Base-by-base conservation (phyloP, 768 basidiomycete genomes). In the Collybia sordida region DNA sequence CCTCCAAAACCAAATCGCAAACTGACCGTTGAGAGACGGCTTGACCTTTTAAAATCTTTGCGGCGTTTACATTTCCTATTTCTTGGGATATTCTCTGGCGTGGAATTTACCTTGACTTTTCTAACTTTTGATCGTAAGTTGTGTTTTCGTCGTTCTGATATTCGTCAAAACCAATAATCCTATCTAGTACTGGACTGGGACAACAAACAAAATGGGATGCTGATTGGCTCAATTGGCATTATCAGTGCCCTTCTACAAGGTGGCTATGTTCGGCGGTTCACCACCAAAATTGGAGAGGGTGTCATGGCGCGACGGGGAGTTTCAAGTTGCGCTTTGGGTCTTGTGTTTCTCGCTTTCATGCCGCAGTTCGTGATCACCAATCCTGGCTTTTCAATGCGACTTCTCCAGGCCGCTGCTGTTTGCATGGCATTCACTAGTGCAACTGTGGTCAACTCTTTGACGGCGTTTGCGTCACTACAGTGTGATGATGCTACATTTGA, bases 101-200 rank as follows among this genome's bases (percentile, higher is more conserved):
- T 97, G 43, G 96, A 99, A 64, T 98, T 98, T 68, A 99, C 96
- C 0, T 75, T 99, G 18, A 96, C 93, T 0, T 98, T 98, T 77
- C 73, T 98, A 41, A 97, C 90, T 2, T 94, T 92, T 60, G 90
- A 93, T 64, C 68, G 92, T 88, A 70, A 66, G 86, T 77, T 15
- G n/a, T 45, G 8, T 53, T 9, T 51, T 5, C 46, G 14, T 43
- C 15, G 21, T 21, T 36, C 39, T 24, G 15, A 24, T 2, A 25
- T 19, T 24, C 22, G 7, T 55, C 6, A 55, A 23, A 38, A 12
- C 21, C 27, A 52, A 22, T 44, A 47, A n/a, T 18, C 15, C 39
- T 39, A 14, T 6, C 36, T 63, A 93, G 90, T 94, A 41, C 81
- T 93, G 42, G 90, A 93, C 66, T 93, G 90, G 90, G 85, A 79